These are phyloP conservation scores for Dothistroma septosporum DNA, from an alignment of 2,329 filamentous ascomycete species.

Conservation along the genomic window DNA sequence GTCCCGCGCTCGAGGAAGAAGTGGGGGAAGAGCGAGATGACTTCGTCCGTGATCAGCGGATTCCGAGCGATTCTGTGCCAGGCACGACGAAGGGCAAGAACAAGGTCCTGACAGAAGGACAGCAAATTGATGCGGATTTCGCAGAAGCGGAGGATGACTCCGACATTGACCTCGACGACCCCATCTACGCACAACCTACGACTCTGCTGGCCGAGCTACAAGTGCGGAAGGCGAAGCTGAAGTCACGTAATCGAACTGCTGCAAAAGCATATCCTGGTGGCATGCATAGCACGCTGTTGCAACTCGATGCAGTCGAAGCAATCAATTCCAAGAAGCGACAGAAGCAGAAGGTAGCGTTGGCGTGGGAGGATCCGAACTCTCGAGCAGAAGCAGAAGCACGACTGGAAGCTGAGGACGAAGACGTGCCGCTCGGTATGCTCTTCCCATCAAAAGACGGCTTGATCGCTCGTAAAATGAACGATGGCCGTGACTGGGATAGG, in stretches of 20 bases:
- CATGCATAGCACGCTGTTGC: slow-evolving; percentile 84
- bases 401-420: slow-evolving; percentile 39
- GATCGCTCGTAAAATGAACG: slow-evolving; percentile 45
- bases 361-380: slow-evolving; percentile 70
- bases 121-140: slow-evolving; percentile 42
- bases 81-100: slow-evolving; percentile 12
- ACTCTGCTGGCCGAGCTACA: slow-evolving; percentile 91
- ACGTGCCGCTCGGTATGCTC: slow-evolving; percentile 77
- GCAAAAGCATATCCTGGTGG: slow-evolving; percentile 64
- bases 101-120: slow-evolving; percentile 29
- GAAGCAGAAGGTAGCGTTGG: slow-evolving; percentile 73
- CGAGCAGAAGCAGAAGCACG: slow-evolving; percentile 32
- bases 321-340: slow-evolving; percentile 71
- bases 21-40: slow-evolving; percentile 9
- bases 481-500: slow-evolving; percentile 49
- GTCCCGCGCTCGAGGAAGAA: slow-evolving; percentile 34
- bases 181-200: slow-evolving; percentile 70
- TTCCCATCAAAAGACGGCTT: slow-evolving; percentile 57
- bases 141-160: slow-evolving; percentile 44
- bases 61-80: slow-evolving; percentile 15
- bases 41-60: neutral
- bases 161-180: slow-evolving; percentile 38
- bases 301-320: slow-evolving; percentile 87
- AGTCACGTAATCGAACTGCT: slow-evolving; percentile 68
- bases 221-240: slow-evolving; percentile 83